Conservation (phyloP, 2,329 filamentous ascomycete species). For the Bisporella sp. region DNA sequence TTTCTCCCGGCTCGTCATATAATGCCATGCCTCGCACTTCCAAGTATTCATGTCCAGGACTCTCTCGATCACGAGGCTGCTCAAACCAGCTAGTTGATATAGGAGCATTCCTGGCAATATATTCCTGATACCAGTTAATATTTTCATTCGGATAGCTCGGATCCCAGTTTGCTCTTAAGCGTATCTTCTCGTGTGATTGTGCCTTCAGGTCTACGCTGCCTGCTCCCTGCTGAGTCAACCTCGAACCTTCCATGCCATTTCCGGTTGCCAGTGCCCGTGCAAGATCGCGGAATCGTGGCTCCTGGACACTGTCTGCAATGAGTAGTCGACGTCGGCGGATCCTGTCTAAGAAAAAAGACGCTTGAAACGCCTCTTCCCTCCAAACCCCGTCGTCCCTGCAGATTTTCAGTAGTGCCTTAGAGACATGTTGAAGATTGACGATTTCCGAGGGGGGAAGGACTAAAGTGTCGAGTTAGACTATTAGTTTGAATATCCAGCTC, state of each 20-base stretch:
- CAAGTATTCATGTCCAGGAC: conserved; percentile 38
- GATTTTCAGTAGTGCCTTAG: conserved; percentile 55
- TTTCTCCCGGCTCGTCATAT: conserved; percentile 47
- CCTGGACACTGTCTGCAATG: conserved; percentile 30
- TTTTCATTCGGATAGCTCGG: conserved; percentile 65
- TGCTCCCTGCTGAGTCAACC: conserved; percentile 14
- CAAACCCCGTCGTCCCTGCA: conserved; percentile 71
- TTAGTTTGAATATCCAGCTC: neutral
- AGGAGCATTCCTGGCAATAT: conserved; percentile 72
- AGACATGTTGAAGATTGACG: conserved; percentile 62
- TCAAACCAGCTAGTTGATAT: conserved; percentile 74
- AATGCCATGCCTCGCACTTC: conserved; percentile 72
- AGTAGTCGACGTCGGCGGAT: conserved; percentile 46
- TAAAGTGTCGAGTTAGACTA: conserved; percentile 24
- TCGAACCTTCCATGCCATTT: conserved; percentile 23
- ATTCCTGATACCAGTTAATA: conserved; percentile 83
- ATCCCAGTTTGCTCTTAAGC: conserved; percentile 75
- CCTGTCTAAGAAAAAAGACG: conserved; percentile 58
- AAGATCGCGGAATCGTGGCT: conserved; percentile 32
- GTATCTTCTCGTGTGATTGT: conserved; percentile 34
- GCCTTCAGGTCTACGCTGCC: conserved; percentile 18
- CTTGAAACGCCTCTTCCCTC: conserved; percentile 66
- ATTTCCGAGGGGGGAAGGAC: conserved; percentile 59
- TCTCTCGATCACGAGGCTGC: conserved; percentile 42
- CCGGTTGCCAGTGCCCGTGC: conserved; percentile 18